These are phyloP conservation scores for Camellia oleifera DNA, from an alignment of 179 eudicot species.

Conservation along the genomic window DNA sequence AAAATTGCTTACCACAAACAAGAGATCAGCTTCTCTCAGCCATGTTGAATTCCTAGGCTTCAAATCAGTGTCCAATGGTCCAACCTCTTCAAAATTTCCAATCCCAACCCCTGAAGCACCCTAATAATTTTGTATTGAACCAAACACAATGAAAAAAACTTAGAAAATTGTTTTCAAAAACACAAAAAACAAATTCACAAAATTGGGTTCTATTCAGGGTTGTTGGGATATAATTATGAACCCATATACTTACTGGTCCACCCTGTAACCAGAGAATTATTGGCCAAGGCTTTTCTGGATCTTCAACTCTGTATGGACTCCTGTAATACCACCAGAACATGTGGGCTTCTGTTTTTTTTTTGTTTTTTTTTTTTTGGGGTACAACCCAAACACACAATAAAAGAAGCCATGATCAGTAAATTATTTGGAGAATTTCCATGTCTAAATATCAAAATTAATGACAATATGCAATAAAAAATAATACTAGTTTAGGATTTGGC, in stretches of 20 bases:
- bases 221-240: not conserved
- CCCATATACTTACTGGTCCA: constrained; percentile 65
- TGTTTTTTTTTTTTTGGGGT: not conserved
- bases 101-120: constrained; percentile 87
- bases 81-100: constrained; percentile 86
- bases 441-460: not conserved
- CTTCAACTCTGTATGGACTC: constrained; percentile 73
- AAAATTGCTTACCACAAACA: constrained; percentile 61
- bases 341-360: constrained; percentile 63
- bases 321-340: constrained; percentile 92
- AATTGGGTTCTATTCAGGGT: not conserved
- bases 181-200: not conserved
- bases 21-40: constrained; percentile 77
- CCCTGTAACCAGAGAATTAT: constrained; percentile 89
- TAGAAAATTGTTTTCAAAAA: not conserved
- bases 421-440: not conserved
- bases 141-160: not conserved
- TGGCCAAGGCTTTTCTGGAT: constrained; percentile 87
- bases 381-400: constrained; percentile 3
- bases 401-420: constrained; percentile 2
- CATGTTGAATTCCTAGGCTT: constrained; percentile 82
- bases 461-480: not conserved
- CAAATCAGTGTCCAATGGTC: constrained; percentile 69
- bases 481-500: not conserved
- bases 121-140: constrained; percentile 22